Evolutionary conservation across 139 green algal species (phyloP).

Genomic region (Chlamydomonas sp.): DNA sequence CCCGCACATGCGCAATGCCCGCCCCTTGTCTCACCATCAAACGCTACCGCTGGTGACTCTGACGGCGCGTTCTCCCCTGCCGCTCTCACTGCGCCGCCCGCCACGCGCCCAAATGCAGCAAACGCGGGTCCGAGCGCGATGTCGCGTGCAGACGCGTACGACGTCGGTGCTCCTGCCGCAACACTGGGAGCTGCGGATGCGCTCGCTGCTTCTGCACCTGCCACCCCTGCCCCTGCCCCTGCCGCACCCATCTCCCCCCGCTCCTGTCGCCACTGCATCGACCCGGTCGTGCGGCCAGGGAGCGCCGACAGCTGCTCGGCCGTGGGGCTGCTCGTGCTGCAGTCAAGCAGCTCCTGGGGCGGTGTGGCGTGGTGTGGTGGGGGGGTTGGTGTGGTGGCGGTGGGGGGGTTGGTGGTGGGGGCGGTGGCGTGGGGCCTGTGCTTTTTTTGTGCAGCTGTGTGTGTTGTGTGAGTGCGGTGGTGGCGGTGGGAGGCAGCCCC

Average conservation of each 20-base stretch:
- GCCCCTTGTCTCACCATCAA: conserved; percentile 13
- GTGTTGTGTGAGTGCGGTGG: too few species aligned
- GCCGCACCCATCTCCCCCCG: conserved; percentile 37
- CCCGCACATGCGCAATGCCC: neutral
- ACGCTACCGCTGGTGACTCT: neutral
- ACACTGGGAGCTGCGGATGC: neutral
- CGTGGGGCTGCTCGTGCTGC: neutral
- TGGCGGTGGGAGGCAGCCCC: too few species aligned
- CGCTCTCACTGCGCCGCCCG: conserved; percentile 2
- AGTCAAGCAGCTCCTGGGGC: conserved; percentile 17
- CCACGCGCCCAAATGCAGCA: conserved; percentile 4
- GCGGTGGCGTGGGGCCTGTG: neutral
- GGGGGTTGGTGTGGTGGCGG: neutral
- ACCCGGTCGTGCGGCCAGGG: conserved; percentile 39
- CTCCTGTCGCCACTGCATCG: conserved; percentile 33
- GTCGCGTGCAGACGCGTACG: neutral
- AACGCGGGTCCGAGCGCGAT: neutral
- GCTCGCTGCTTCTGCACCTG: neutral
- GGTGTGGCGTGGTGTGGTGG: neutral
- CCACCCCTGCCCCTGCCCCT: neutral
- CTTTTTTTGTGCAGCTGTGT: too few species aligned
- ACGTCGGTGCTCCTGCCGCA: neutral
- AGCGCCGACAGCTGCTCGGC: conserved; percentile 10
- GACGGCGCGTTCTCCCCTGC: conserved; percentile 12
- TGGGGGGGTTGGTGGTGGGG: neutral